These are phyloP conservation scores for Saitozyma sp. DNA, from an alignment of 768 basidiomycete genomes.

Conservation along the genomic window DNA sequence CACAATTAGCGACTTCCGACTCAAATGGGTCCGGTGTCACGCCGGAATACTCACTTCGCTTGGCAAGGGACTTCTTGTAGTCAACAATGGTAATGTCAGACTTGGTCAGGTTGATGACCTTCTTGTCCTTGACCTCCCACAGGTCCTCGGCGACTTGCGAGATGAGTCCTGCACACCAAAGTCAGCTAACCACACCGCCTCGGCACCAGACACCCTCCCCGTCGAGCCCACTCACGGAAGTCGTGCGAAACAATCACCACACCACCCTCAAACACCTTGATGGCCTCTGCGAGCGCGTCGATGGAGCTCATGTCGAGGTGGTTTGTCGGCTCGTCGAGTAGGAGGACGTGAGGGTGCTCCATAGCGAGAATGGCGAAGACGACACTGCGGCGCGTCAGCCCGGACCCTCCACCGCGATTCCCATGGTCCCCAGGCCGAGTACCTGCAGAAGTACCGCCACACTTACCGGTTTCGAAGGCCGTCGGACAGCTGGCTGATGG, in stretches of 20 bases:
- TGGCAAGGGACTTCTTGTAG: constrained; percentile 81
- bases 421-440: neutral
- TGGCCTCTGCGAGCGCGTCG: constrained; percentile 89
- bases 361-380: constrained; percentile 95
- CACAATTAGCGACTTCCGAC: constrained; percentile 6
- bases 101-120: constrained; percentile 88
- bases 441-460: neutral
- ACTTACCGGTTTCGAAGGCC: constrained; percentile 89
- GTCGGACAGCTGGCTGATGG: constrained; percentile 92
- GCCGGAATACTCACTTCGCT: constrained; percentile 70
- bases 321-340: constrained; percentile 57
- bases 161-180: constrained; percentile 68
- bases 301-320: constrained; percentile 68
- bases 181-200: constrained; percentile 3
- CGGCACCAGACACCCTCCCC: neutral
- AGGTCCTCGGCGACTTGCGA: constrained; percentile 97
- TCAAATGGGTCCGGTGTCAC: neutral
- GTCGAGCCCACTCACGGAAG: constrained; percentile 71
- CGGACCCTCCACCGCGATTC: neutral
- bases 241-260: constrained; percentile 99
- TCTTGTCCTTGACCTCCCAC: constrained; percentile 96
- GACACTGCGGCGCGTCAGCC: constrained; percentile 60
- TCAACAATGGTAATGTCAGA: constrained; percentile 85
- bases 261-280: constrained; percentile 96
- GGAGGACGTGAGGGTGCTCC: constrained; percentile 94